Conservation (phyloP, 768 basidiomycete species). For the Cystobasidium tubakii region DNA sequence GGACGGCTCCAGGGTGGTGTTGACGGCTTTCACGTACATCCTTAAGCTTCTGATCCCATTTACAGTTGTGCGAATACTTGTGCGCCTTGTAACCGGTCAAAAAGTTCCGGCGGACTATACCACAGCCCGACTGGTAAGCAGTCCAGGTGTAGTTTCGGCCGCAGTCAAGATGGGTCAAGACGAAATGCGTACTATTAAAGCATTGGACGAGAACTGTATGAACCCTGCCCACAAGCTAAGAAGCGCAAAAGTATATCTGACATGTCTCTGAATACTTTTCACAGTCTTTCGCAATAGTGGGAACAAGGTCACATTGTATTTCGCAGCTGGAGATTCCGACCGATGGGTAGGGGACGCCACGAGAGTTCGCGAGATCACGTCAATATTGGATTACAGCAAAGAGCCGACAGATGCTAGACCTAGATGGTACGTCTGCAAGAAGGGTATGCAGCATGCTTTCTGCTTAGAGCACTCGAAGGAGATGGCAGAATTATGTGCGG, state of each 20-base stretch:
- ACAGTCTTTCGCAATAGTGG: neutral
- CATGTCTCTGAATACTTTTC: neutral
- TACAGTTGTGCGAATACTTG: neutral
- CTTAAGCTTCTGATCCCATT: neutral
- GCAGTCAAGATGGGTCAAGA: slow-evolving; percentile 16
- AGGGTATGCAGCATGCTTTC: slow-evolving; percentile 32
- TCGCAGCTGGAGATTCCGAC: slow-evolving; percentile 15
- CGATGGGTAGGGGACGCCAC: slow-evolving; percentile 12
- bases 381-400: slow-evolving; percentile 1
- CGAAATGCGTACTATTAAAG: slow-evolving; percentile 17
- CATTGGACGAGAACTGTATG: slow-evolving; percentile 16
- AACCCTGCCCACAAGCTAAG: neutral
- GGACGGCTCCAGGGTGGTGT: neutral
- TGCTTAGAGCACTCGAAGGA: slow-evolving; percentile 24
- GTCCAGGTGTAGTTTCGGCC: neutral
- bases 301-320: slow-evolving; percentile 7
- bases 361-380: neutral
- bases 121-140: neutral
- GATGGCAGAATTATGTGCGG: slow-evolving; percentile 22
- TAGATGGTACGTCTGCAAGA: slow-evolving; percentile 23
- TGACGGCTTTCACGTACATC: neutral
- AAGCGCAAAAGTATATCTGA: too few species aligned
- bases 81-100: slow-evolving; percentile 14
- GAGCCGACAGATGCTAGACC: neutral
- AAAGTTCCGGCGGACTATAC: neutral